Evolutionary conservation across 352 stramenopile genomes (phyloP).

Genomic region (Phytophthora crassamura): DNA sequence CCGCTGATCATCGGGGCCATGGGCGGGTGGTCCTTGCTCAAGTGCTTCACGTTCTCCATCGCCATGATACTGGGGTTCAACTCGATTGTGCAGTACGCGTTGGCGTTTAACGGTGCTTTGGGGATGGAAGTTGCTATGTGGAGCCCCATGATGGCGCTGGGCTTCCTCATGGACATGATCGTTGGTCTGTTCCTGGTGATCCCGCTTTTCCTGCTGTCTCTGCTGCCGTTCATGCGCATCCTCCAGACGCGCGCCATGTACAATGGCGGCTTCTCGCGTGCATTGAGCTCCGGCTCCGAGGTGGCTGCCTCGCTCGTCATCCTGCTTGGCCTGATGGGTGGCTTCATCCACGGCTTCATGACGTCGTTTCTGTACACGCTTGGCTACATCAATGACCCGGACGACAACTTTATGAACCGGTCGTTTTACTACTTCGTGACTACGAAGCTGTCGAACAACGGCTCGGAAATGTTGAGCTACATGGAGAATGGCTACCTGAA

Average conservation of each 20-base stretch:
- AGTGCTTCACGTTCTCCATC: slow-evolving; percentile 73
- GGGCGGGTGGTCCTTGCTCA: slow-evolving; percentile 62
- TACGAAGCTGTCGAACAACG: slow-evolving; percentile 39
- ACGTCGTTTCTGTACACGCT: slow-evolving; percentile 72
- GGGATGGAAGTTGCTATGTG: slow-evolving; percentile 72
- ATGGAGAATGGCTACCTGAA: slow-evolving; percentile 69
- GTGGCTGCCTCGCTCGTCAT: slow-evolving; percentile 85
- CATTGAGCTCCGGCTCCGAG: slow-evolving; percentile 79
- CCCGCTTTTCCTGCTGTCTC: slow-evolving; percentile 72
- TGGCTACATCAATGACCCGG: slow-evolving; percentile 78
- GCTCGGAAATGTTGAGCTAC: slow-evolving; percentile 51
- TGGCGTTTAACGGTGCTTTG: slow-evolving; percentile 73
- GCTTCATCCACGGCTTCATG: slow-evolving; percentile 84
- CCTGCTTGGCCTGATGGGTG: slow-evolving; percentile 73
- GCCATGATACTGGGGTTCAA: slow-evolving; percentile 77
- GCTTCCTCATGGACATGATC: slow-evolving; percentile 89
- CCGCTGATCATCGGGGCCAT: slow-evolving; percentile 66
- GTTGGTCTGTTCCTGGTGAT: slow-evolving; percentile 83
- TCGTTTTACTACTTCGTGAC: slow-evolving; percentile 80
- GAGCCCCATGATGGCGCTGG: slow-evolving; percentile 72
- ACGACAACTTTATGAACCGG: slow-evolving; percentile 76
- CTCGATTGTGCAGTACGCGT: slow-evolving; percentile 71
- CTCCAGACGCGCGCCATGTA: slow-evolving; percentile 90
- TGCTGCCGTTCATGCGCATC: slow-evolving; percentile 88
- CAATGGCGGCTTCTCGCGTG: slow-evolving; percentile 84